Conservation (phyloP, 805 yeast species). For the Candida pseudoglaebosa region DNA sequence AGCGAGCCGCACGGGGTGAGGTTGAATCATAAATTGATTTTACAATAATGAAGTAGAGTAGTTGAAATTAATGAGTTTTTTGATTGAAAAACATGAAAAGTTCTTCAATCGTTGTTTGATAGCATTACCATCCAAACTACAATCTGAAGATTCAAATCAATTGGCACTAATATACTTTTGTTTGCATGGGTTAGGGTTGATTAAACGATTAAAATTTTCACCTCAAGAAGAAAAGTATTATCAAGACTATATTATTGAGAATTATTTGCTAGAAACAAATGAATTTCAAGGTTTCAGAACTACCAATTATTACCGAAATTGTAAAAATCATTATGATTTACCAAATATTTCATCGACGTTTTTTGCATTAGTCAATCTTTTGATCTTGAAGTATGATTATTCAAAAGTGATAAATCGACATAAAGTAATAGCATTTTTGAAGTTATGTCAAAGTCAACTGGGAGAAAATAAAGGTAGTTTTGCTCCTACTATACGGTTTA, state of each 20-base stretch:
- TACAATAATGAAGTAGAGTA: not conserved
- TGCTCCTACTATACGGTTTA: conserved; percentile 25
- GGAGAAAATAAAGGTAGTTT: conserved; percentile 33
- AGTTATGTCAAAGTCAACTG: conserved; percentile 48
- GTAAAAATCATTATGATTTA: conserved; percentile 42
- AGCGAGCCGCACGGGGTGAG: too few species aligned
- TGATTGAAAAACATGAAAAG: conserved; percentile 31
- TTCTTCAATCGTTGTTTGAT: conserved; percentile 51
- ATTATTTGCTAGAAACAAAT: conserved; percentile 35
- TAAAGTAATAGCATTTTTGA: conserved; percentile 54
- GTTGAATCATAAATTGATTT: too few species aligned
- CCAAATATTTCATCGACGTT: conserved; percentile 73
- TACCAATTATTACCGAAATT: conserved; percentile 41
- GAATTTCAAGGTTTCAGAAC: conserved; percentile 52
- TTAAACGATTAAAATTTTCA: conserved; percentile 31
- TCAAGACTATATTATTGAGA: conserved; percentile 40
- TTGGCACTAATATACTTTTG: conserved; percentile 70
- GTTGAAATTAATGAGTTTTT: conserved; percentile 10
- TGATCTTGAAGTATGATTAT: conserved; percentile 46
- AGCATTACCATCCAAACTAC: conserved; percentile 52
- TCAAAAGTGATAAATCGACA: conserved; percentile 30
- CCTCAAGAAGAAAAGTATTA: conserved; percentile 10
- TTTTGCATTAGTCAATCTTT: conserved; percentile 60
- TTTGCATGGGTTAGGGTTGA: conserved; percentile 53
- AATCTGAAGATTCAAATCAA: conserved; percentile 65